Conservation (phyloP, 208 protist species). For the Leishmania mexicana region DNA sequence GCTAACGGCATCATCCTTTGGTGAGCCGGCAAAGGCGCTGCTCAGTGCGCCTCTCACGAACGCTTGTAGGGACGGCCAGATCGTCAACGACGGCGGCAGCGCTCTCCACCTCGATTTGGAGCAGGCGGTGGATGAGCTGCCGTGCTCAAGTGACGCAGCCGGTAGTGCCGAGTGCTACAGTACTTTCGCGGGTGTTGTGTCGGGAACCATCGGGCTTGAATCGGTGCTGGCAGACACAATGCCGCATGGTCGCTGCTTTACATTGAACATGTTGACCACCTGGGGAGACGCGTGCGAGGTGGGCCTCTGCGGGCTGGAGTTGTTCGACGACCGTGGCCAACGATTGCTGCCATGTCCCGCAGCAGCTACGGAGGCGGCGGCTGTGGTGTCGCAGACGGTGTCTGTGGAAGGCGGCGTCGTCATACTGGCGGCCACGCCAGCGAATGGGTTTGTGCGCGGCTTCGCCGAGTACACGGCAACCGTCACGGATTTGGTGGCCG, state of each 20-base stretch:
- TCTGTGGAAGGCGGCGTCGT: neutral
- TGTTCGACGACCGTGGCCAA: slow-evolving; percentile 82
- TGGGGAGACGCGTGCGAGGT: slow-evolving; percentile 92
- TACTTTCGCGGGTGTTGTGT: neutral
- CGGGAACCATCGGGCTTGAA: slow-evolving; percentile 18
- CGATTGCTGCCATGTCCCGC: slow-evolving; percentile 39
- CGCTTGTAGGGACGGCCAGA: neutral
- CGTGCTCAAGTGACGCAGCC: neutral
- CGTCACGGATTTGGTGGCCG: slow-evolving; percentile 24
- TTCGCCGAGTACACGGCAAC: slow-evolving; percentile 37
- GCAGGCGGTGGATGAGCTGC: neutral
- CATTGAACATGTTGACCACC: slow-evolving; percentile 74
- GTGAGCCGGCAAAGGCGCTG: neutral
- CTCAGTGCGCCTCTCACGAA: neutral
- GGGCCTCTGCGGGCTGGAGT: slow-evolving; percentile 89
- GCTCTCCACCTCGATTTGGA: neutral
- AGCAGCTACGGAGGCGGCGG: slow-evolving; percentile 4
- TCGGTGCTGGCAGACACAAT: slow-evolving; percentile 44
- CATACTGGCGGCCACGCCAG: neutral
- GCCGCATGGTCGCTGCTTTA: slow-evolving; percentile 59
- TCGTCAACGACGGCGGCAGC: neutral
- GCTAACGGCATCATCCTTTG: neutral
- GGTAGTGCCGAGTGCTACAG: too few species aligned
- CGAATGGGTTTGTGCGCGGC: slow-evolving; percentile 16
- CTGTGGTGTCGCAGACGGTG: slow-evolving; percentile 17